Evolutionary conservation across 208 protist genomes (phyloP).

Genomic region (Trypanosoma theileri): DNA sequence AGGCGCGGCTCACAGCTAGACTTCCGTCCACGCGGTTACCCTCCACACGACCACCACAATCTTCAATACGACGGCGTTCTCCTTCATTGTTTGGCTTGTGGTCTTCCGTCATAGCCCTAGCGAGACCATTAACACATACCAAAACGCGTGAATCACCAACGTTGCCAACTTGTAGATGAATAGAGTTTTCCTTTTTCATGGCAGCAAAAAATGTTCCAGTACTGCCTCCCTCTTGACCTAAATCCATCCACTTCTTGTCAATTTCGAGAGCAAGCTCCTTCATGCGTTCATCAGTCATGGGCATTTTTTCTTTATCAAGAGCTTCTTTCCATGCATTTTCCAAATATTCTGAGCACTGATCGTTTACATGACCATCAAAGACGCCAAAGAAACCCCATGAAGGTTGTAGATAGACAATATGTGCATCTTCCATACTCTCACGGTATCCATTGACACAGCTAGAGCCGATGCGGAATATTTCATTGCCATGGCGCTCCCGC

Average conservation of each 20-base stretch:
- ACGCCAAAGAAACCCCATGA: constrained; percentile 91
- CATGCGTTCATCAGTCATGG: constrained; percentile 82
- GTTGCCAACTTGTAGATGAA: constrained; percentile 90
- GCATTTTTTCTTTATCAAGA: constrained; percentile 65
- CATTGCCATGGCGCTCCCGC: constrained; percentile 85
- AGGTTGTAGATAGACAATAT: constrained; percentile 74
- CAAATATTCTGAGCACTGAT: constrained; percentile 81
- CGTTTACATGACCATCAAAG: constrained; percentile 91
- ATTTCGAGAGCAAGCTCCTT: constrained; percentile 80
- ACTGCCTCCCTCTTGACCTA: constrained; percentile 72
- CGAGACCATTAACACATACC: constrained; percentile 77
- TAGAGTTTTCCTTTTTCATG: constrained; percentile 61
- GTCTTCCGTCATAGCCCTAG: constrained; percentile 90
- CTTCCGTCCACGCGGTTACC: constrained; percentile 93
- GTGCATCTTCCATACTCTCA: constrained; percentile 91
- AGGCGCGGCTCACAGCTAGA: constrained; percentile 92
- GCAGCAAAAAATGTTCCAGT: constrained; percentile 90
- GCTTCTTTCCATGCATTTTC: constrained; percentile 69
- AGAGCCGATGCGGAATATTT: constrained; percentile 86
- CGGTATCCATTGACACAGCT: constrained; percentile 91
- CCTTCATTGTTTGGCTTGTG: constrained; percentile 93
- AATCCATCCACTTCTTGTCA: constrained; percentile 83
- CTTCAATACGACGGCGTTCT: constrained; percentile 86
- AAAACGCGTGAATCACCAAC: constrained; percentile 92
- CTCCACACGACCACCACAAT: constrained; percentile 89